A percentile compares a stretch with the other conserved stretches of the same genome.
Conservation (phyloP, 257 asterid species). For the Misopates orontium region DNA sequence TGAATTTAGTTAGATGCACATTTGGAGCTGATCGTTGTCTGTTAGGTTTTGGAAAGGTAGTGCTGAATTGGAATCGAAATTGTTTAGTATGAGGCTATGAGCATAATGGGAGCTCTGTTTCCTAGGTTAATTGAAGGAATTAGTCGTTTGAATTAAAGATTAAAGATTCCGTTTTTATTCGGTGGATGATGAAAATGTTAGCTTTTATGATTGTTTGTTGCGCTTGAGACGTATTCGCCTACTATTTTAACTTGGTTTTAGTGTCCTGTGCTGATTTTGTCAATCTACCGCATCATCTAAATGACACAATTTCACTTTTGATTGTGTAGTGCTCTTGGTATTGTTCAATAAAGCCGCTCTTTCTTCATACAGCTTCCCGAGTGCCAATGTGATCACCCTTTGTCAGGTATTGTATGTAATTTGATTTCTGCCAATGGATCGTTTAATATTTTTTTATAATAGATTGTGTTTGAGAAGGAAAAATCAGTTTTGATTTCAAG, state of each 20-base stretch:
- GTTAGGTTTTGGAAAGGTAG: background rate
- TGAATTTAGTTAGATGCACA: constrained; percentile 2
- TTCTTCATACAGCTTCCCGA: constrained; percentile 84
- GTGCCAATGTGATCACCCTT: constrained; percentile 88
- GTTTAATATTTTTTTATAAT: background rate
- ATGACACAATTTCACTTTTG: constrained; percentile 19
- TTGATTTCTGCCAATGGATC: constrained; percentile 19
- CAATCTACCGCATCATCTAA: constrained; percentile 5
- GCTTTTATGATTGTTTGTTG: background rate
- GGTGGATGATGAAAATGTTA: constrained; percentile 18
- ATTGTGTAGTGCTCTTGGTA: constrained; percentile 79
- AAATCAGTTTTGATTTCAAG: background rate
- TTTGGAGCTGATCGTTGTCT: background rate
- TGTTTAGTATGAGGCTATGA: too few species aligned
- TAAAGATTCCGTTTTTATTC: background rate
- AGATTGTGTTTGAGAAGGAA: background rate
- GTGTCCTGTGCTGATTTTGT: too few species aligned
- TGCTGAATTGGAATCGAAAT: background rate
- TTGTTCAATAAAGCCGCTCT: constrained; percentile 97
- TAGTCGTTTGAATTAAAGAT: background rate
- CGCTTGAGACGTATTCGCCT: background rate
- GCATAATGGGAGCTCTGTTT: background rate
- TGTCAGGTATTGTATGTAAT: constrained; percentile 60
- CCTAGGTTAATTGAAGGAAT: background rate
- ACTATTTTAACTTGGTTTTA: too few species aligned